phyloP scores from a whole-genome alignment of 208 protist species.

The Acanthamoeba divionensis region DNA sequence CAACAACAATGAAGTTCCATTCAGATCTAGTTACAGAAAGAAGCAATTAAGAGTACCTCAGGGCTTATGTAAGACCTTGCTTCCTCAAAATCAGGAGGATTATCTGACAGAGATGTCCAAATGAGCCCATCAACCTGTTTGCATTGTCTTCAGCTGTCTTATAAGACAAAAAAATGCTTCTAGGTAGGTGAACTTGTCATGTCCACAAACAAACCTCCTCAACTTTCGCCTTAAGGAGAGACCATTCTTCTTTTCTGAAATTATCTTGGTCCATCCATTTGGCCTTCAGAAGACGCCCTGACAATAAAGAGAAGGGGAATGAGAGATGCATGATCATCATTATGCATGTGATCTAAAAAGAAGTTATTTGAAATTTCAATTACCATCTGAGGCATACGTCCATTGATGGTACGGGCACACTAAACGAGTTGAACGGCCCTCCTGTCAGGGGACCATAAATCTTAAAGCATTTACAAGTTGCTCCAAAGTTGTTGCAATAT shows the following conservation, averaged over 20 bases:
- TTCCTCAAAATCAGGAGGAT: neutral
- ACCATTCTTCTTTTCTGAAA: neutral
- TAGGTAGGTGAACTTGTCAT: no score
- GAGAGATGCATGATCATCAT: no score
- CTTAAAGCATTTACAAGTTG: no score
- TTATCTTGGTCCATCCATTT: neutral
- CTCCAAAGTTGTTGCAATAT: no score
- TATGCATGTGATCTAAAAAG: no score
- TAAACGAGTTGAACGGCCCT: neutral
- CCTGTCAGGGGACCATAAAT: no score
- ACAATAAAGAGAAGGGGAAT: no score
- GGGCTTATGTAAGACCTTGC: neutral
- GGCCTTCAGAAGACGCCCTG: neutral
- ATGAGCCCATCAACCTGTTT: neutral
- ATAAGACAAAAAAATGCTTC: no score
- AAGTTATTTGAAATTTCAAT: no score
- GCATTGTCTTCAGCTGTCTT: no score
- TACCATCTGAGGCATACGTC: neutral
- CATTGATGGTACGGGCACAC: slow-evolving; percentile 3
- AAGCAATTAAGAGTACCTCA: neutral
- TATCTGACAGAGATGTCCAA: neutral
- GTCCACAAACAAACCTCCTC: no score
- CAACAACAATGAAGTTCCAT: neutral
- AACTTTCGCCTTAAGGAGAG: neutral
- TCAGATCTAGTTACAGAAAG: neutral